A percentile compares a stretch with the other conserved stretches of the same genome.
Evolutionary conservation across 257 asterid genomes (phyloP).

Genomic region (Scutellaria barbata): DNA sequence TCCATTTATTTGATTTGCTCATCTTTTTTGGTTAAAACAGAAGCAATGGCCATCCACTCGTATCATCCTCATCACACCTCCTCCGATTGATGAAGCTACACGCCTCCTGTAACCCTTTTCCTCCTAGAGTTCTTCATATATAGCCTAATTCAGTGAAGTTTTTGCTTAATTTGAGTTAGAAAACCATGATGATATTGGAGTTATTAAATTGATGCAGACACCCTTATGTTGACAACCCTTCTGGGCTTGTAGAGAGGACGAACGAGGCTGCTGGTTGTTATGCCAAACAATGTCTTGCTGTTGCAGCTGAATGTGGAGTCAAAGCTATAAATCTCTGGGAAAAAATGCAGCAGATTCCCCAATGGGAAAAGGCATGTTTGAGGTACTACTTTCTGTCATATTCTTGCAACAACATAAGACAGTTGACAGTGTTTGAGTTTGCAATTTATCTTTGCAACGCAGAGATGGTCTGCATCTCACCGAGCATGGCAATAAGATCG

Average conservation of each 20-base stretch:
- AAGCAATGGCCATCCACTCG: slow-evolving; percentile 72
- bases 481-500: slow-evolving; percentile 55
- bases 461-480: slow-evolving; percentile 88
- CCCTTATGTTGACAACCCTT: slow-evolving; percentile 50
- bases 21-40: slow-evolving; percentile 47
- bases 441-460: slow-evolving; percentile 24
- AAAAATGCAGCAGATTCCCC: slow-evolving; percentile 72
- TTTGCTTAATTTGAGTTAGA: neutral
- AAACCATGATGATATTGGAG: neutral
- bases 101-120: slow-evolving; percentile 61
- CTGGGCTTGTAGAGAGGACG: slow-evolving; percentile 79
- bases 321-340: slow-evolving; percentile 71
- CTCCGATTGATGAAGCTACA: slow-evolving; percentile 78
- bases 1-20: neutral
- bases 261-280: slow-evolving; percentile 77
- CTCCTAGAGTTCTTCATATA: neutral
- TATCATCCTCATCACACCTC: slow-evolving; percentile 81
- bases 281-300: slow-evolving; percentile 71
- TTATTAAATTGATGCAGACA: slow-evolving; percentile 38
- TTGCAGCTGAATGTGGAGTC: slow-evolving; percentile 67
- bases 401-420: neutral
- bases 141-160: neutral
- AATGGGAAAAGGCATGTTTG: slow-evolving; percentile 68
- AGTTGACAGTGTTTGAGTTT: neutral
- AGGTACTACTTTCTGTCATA: slow-evolving; percentile 44